Evolutionary conservation across 345 rosid species (phyloP).

Genomic region (Lepidium didymum): DNA sequence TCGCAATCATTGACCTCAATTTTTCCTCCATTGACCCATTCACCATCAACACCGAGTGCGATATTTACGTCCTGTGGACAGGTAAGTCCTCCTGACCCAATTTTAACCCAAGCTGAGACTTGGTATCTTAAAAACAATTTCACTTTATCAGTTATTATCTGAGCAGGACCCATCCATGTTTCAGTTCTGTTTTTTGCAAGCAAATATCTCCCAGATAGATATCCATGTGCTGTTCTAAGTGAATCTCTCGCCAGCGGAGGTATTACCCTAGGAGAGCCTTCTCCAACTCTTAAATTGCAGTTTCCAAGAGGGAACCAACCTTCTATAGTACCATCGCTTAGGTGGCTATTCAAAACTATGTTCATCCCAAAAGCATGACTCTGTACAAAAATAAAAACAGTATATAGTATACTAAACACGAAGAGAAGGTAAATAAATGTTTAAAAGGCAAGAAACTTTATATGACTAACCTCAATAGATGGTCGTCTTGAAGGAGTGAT

Average conservation of each 20-base stretch:
- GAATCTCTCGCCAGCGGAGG: conserved; percentile 85
- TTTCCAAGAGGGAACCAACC: conserved; percentile 95
- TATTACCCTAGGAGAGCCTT: conserved; percentile 73
- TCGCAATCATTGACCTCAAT: conserved; percentile 56
- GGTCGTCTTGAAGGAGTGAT: conserved; percentile 57
- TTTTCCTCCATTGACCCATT: conserved; percentile 97
- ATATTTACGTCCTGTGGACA: conserved; percentile 76
- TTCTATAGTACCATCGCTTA: conserved; percentile 40
- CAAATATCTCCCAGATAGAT: conserved; percentile 70
- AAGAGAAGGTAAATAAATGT: not conserved
- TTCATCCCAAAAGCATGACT: conserved; percentile 67
- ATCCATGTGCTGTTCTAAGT: conserved; percentile 50
- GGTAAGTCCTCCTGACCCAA: conserved; percentile 37
- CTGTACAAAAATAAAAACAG: conserved; percentile 28
- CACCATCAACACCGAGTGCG: conserved; percentile 77
- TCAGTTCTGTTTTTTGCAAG: conserved; percentile 64
- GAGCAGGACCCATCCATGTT: conserved; percentile 99
- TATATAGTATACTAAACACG: not conserved
- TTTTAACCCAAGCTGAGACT: conserved; percentile 90
- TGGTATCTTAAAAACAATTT: conserved; percentile 78
- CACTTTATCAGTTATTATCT: conserved; percentile 71
- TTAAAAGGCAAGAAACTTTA: not conserved
- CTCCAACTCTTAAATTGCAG: conserved; percentile 55
- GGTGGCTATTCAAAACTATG: conserved; percentile 62
- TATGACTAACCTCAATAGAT: conserved; percentile 51